A percentile compares a stretch with the other conserved stretches of the same genome.
These are phyloP conservation scores for Plenodomus tracheiphilus DNA, from an alignment of 2,329 filamentous ascomycete genomes.

Conservation along the genomic window DNA sequence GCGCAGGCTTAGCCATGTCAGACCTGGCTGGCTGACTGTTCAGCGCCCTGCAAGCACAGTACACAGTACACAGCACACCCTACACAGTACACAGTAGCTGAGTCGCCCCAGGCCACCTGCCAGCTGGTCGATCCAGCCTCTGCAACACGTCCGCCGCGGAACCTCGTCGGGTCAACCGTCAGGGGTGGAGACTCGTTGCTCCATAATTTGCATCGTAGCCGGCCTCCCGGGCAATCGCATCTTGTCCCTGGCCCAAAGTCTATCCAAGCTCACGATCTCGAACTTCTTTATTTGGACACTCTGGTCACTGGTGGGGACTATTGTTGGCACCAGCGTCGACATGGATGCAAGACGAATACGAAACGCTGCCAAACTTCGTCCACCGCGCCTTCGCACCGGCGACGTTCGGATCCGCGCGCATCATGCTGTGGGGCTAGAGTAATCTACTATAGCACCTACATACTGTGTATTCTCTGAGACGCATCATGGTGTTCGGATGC, in stretches of 20 bases:
- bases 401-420: background rate
- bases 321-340: too few species aligned
- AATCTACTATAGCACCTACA: background rate
- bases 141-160: background rate
- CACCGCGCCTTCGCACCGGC: background rate
- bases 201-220: too few species aligned
- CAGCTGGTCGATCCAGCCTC: too few species aligned
- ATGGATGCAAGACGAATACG: background rate
- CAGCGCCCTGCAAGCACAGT: background rate
- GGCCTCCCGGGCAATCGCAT: too few species aligned
- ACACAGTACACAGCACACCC: too few species aligned
- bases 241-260: too few species aligned
- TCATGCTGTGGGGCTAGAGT: background rate
- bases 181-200: too few species aligned
- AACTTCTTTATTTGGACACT: background rate
- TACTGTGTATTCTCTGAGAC: background rate
- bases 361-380: background rate
- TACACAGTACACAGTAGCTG: too few species aligned
- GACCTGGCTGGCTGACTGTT: background rate
- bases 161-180: too few species aligned
- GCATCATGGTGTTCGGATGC: conserved; percentile 12
- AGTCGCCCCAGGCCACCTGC: too few species aligned
- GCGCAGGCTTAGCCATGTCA: background rate
- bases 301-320: too few species aligned
- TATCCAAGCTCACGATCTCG: too few species aligned